Base-by-base conservation (phyloP, 2,329 filamentous ascomycete species). In the Colletotrichum plurivorum region DNA sequence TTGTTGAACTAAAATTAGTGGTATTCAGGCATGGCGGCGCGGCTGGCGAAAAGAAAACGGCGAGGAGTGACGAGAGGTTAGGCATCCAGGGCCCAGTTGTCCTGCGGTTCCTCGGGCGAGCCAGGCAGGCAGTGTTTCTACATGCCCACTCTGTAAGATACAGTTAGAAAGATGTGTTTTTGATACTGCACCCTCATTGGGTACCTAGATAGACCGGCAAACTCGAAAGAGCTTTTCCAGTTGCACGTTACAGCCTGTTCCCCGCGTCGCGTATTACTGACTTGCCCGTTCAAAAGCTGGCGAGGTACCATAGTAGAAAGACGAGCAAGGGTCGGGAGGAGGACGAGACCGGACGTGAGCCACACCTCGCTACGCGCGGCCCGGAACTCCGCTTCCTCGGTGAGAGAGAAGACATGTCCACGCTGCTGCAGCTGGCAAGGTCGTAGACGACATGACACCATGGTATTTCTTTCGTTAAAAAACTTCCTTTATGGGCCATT, bases 11-110 rank as follows among this genome's bases (percentile, higher is more conserved):
- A 65, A 66, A 65, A 65, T 18, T 59, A 69, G 49, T 69, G 41
- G 36, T 55, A 58, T 66, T 69, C 43, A 54, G 49, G 66, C 66
- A 69, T 69, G 66, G 66, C 49, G 52, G 49, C 41, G 54, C 49
- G 66, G 63, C 13, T 53, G 48, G 65, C 39, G 48, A 55, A 55
- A 49, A 64, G 53, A 58, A 54, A 68, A 52, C n/a, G 48, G 51
- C 31, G 49, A 52, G 59, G 49, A 15, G 63, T 43, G 25, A 39
- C 9, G 20, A 36, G 25, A 41, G 22, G 31, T 5, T 48, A 13
- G 20, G 60, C 53, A 41, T 31, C 9, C 22, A 45, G 53, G 46
- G 16, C 6, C 4, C 10, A 8, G 53, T 45, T 41, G 36, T 60
- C 57, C 57, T n/a, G 39, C 15, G 51, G 51, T 25, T 63, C 25